Evolutionary conservation across 768 basidiomycete genomes (phyloP).

Genomic region (Lactarius vividus): DNA sequence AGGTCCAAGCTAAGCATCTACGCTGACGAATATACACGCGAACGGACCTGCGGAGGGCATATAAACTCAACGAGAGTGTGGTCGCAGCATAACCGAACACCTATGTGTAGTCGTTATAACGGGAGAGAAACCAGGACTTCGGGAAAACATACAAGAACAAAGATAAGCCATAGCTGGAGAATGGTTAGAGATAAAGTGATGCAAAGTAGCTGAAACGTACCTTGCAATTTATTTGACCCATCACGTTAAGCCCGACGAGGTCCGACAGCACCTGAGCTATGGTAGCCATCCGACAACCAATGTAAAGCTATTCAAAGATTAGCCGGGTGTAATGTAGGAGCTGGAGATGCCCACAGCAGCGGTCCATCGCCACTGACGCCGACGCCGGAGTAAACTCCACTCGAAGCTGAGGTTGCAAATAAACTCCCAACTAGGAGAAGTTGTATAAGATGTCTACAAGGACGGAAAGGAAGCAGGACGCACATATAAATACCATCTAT

Average conservation of each 20-base stretch:
- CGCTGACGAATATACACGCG: neutral
- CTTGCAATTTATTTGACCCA: constrained; percentile 15
- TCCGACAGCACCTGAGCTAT: constrained; percentile 7
- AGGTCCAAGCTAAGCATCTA: neutral
- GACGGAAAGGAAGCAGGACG: neutral
- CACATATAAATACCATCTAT: constrained; percentile 25
- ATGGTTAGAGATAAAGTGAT: neutral
- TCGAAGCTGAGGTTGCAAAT: constrained; percentile 23
- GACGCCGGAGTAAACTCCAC: constrained; percentile 12
- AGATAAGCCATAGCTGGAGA: constrained; percentile 5
- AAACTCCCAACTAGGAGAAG: constrained; percentile 24
- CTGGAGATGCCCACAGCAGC: constrained; percentile 2
- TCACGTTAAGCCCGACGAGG: constrained; percentile 22
- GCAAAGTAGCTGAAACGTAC: neutral
- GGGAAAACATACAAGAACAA: constrained; percentile 11
- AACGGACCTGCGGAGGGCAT: constrained; percentile 21
- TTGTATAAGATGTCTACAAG: neutral
- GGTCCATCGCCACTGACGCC: constrained; percentile 27
- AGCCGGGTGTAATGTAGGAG: neutral
- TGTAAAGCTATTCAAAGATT: constrained; percentile 18
- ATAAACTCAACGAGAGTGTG: constrained; percentile 18
- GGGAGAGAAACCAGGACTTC: neutral
- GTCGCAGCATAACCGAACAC: constrained; percentile 16
- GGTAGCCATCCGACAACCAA: constrained; percentile 13
- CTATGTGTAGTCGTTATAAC: neutral